A percentile compares a stretch with the other conserved stretches of the same genome.
Conservation (phyloP, 305 asterid genomes). For the Plantago lanceolata region DNA sequence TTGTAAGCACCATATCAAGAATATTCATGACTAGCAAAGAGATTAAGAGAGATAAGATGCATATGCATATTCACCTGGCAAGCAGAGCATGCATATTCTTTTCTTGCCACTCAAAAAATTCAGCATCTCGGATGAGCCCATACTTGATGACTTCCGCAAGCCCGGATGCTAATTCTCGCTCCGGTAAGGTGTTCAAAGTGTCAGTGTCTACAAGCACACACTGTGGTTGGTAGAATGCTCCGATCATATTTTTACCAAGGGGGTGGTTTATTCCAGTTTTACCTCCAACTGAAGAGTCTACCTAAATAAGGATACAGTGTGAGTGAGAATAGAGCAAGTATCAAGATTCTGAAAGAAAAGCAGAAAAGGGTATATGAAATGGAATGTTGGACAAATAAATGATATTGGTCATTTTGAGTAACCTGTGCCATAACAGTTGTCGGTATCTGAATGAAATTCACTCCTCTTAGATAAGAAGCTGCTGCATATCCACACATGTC, state of each 20-base stretch:
- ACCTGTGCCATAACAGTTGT: constrained; percentile 99
- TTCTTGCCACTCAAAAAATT: constrained; percentile 94
- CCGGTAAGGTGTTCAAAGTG: constrained; percentile 84
- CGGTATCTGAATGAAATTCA: constrained; percentile 94
- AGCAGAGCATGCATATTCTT: constrained; percentile 68
- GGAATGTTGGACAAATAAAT: not conserved
- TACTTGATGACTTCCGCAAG: constrained; percentile 91
- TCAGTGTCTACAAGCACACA: constrained; percentile 88
- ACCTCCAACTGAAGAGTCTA: constrained; percentile 97
- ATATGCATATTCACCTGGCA: constrained; percentile 49
- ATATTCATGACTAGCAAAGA: too few species aligned
- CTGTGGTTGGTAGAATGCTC: constrained; percentile 96
- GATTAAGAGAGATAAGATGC: not conserved
- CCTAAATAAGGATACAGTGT: constrained; percentile 38
- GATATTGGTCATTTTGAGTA: constrained; percentile 15
- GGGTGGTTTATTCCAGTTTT: constrained; percentile 96
- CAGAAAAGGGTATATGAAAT: not conserved
- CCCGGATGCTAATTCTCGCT: constrained; percentile 92
- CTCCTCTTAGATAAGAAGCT: constrained; percentile 91
- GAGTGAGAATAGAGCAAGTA: constrained; percentile 4
- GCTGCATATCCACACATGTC: constrained; percentile 99
- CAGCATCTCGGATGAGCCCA: constrained; percentile 83
- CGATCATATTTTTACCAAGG: constrained; percentile 89
- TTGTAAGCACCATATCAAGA: too few species aligned
- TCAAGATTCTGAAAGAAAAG: constrained; percentile 3